These are phyloP conservation scores for Kalmusia sp. DNA, from an alignment of 2,329 filamentous ascomycete genomes.

Conservation along the genomic window DNA sequence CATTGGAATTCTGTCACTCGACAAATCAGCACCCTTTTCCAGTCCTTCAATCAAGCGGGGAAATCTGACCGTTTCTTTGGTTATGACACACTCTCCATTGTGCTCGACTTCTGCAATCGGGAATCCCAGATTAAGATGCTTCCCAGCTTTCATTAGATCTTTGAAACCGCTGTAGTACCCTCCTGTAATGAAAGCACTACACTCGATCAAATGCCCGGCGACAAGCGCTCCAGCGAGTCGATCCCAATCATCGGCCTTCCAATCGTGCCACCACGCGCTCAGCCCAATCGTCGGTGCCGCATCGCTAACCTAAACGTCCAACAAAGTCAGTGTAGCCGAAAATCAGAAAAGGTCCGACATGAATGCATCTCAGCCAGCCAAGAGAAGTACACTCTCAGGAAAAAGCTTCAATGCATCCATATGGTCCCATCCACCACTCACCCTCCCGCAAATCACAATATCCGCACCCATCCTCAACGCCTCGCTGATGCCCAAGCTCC, in stretches of 20 bases:
- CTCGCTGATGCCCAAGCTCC: constrained; percentile 38
- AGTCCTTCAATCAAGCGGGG: not conserved
- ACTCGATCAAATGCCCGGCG: constrained; percentile 63
- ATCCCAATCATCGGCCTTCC: constrained; percentile 55
- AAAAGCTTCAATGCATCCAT: no score
- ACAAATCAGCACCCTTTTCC: constrained; percentile 38
- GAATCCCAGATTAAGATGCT: constrained; percentile 48
- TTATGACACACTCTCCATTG: constrained; percentile 52
- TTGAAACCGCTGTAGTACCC: constrained; percentile 59
- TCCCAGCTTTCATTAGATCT: constrained; percentile 37
- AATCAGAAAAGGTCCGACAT: no score
- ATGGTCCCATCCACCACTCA: no score
- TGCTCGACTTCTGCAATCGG: constrained; percentile 55
- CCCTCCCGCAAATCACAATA: constrained; percentile 24
- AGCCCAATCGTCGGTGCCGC: constrained; percentile 49
- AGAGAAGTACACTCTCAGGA: no score
- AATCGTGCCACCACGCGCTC: constrained; percentile 62
- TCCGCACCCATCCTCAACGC: constrained; percentile 20
- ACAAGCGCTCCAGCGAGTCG: constrained; percentile 57
- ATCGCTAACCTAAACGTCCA: no score
- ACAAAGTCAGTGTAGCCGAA: no score
- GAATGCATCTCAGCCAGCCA: no score
- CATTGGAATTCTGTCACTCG: constrained; percentile 36
- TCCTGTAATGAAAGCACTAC: constrained; percentile 59
- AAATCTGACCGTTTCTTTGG: constrained; percentile 43